Conservation (phyloP, 331 rosid species). For the Rosa hybrid region DNA sequence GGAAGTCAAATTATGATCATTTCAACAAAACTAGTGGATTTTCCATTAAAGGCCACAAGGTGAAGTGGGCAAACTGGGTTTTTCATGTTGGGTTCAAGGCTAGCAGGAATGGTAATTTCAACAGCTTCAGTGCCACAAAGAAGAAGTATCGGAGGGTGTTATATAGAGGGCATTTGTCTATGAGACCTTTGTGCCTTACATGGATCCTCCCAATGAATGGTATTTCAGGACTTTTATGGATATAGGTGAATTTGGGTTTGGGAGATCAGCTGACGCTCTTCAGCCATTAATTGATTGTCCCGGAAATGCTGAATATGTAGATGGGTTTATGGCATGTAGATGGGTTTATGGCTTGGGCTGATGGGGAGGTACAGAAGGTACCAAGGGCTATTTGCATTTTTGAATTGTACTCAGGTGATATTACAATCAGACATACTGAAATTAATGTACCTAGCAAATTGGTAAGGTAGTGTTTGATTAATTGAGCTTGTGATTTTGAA, state of each 20-base stretch:
- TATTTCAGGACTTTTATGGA: constrained; percentile 86
- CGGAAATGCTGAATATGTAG: constrained; percentile 54
- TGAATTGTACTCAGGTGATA: constrained; percentile 60
- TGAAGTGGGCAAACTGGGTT: constrained; percentile 75
- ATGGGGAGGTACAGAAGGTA: constrained; percentile 61
- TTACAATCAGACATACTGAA: constrained; percentile 85
- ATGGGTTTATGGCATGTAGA: too few species aligned
- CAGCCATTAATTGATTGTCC: constrained; percentile 76
- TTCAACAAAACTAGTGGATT: constrained; percentile 44
- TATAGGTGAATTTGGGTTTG: constrained; percentile 86
- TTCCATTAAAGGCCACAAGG: constrained; percentile 46
- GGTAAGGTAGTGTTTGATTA: constrained; percentile 35
- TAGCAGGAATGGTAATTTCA: constrained; percentile 70
- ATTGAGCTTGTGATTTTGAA: background rate
- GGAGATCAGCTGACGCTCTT: constrained; percentile 65
- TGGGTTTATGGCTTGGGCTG: constrained; percentile 64
- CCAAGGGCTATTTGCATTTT: constrained; percentile 75
- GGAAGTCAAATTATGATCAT: constrained; percentile 21
- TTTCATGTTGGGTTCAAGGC: constrained; percentile 85
- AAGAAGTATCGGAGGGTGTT: constrained; percentile 52
- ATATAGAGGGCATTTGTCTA: constrained; percentile 79
- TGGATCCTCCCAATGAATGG: constrained; percentile 84
- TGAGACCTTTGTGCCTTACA: constrained; percentile 82
- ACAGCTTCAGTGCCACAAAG: constrained; percentile 59
- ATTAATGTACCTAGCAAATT: constrained; percentile 63